Percentiles rank a stretch among this genome's conserved stretches.
phyloP scores from a whole-genome alignment of 352 stramenopile species.

The Aphanomyces cochlioides region DNA sequence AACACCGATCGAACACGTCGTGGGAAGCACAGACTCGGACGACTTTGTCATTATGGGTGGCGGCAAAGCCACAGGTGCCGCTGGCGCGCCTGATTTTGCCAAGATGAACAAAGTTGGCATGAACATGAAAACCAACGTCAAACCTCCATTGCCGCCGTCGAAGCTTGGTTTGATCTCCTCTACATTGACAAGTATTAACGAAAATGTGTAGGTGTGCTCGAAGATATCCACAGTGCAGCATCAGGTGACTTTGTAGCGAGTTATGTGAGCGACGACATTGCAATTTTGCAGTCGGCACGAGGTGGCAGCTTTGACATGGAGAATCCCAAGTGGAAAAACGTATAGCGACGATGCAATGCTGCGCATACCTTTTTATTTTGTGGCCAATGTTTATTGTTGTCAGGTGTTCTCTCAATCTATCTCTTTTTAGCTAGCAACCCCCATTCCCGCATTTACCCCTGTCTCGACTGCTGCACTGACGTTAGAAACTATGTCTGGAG shows the following conservation, averaged over 20 bases:
- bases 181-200: not conserved
- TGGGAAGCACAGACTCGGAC: constrained; percentile 30
- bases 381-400: too few species aligned
- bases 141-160: constrained; percentile 32
- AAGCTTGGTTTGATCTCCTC: not conserved
- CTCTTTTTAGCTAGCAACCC: too few species aligned
- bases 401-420: too few species aligned
- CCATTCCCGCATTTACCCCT: too few species aligned
- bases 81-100: constrained; percentile 5
- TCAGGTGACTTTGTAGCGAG: not conserved
- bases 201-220: not conserved
- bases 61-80: constrained; percentile 19
- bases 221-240: too few species aligned
- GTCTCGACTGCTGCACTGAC: too few species aligned
- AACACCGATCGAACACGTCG: constrained; percentile 34
- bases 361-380: too few species aligned
- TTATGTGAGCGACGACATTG: constrained; percentile 26
- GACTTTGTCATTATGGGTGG: constrained; percentile 37
- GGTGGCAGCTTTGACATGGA: constrained; percentile 23
- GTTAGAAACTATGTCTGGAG: too few species aligned
- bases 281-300: constrained; percentile 23
- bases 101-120: constrained; percentile 33
- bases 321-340: not conserved
- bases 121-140: constrained; percentile 1
- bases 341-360: too few species aligned